Evolutionary conservation across 805 yeast genomes (phyloP), one percentile per base, ranked within the genome.

Genomic region (Kregervanrija pseudodelftensis): DNA sequence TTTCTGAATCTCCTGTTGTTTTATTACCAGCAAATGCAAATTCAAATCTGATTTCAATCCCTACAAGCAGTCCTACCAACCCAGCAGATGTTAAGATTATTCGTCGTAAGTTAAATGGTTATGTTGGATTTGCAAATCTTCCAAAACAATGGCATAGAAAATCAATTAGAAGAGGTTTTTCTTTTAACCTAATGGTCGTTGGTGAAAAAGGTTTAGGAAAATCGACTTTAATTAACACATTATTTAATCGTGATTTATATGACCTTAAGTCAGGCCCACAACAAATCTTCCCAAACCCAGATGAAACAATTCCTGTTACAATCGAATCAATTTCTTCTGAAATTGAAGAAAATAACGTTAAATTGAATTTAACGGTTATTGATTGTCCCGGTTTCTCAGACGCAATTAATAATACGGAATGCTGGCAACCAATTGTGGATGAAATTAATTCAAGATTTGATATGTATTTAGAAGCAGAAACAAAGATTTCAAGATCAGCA

Each of bases 121-220:
- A 85, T 62, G 99, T 93, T 45, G 99, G 99, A 5, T 93, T 93
- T 68, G 95, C 97, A 54, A 93, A 90, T 68, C 74, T 93, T 60
- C 99, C 99, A 47, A 93, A 90, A 62, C 99, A 93, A 71, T 93
- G 97, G 96, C 98, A 93, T 69, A 81, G 96, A 68, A 88, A 85
- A 66, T 83, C 95, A 2, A 79, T 88, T 49, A 82, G 85, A 65
- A 77, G 86, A 60, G 99, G 99, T 11, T 93, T 93, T 73, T 77
- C 73, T 56, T 77, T 93, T 62, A 93, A 93, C 63, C 63, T 93
- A 49, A 77, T 93, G 79, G 88, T 87, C 47, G 95, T 90, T 50
- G 95, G 95, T 54, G 95, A 87, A 69, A 72, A 82, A 48, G 97
- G 99, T 5, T 73, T 91, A 50, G 99, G 99, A 57, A 91, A 91